These are phyloP conservation scores for Xylariaceae sp. DNA, from an alignment of 2,329 filamentous ascomycete genomes.

Conservation along the genomic window DNA sequence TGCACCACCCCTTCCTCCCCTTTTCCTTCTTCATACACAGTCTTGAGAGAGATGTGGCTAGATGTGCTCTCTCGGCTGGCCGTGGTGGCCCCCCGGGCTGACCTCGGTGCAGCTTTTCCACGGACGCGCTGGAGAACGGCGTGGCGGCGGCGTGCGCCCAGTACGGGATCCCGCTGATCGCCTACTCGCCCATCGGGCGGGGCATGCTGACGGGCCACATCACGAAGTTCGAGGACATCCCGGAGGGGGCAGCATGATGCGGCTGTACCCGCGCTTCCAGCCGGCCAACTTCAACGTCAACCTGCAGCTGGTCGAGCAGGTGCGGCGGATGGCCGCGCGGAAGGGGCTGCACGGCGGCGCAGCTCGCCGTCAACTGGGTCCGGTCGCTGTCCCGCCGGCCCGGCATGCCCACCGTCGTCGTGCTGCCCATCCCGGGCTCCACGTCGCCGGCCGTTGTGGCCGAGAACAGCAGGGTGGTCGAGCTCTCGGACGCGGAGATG, in stretches of 20 bases:
- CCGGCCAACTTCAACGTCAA: not conserved
- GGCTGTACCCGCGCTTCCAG: no score
- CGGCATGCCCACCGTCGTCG: not conserved
- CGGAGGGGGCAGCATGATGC: no score
- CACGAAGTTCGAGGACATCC: conserved; percentile 45
- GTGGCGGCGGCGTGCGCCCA: conserved; percentile 46
- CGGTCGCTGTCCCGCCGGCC: not conserved
- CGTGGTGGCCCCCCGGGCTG: no score
- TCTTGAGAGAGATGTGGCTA: conserved; percentile 17
- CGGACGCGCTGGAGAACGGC: conserved; percentile 21
- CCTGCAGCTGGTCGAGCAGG: not conserved
- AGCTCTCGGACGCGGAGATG: conserved; percentile 43
- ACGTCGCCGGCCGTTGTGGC: conserved; percentile 45
- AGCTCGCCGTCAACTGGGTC: not conserved
- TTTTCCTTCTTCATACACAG: not conserved
- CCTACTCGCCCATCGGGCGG: conserved; percentile 62
- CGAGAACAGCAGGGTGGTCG: conserved; percentile 51
- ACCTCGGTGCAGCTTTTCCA: conserved; percentile 12
- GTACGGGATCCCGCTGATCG: conserved; percentile 60
- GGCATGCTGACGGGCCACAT: conserved; percentile 50
- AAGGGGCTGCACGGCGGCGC: not conserved
- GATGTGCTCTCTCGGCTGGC: no score
- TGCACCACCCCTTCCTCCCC: not conserved
- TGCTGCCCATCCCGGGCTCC: conserved; percentile 62
- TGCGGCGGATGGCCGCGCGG: not conserved